These are phyloP conservation scores for Discostella stelligera DNA, from an alignment of 352 stramenopile species.

Conservation along the genomic window DNA sequence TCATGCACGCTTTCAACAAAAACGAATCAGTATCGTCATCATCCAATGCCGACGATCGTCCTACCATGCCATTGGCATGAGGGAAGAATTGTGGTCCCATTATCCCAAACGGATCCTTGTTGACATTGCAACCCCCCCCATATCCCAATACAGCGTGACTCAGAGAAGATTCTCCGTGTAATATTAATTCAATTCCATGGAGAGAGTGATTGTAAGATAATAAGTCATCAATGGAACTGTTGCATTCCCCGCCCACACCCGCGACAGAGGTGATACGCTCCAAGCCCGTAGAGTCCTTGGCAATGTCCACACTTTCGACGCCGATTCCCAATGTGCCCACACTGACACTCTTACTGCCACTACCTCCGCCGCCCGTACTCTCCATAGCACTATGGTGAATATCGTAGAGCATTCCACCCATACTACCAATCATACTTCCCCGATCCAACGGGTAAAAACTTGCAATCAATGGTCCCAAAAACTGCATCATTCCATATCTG, in stretches of 20 bases:
- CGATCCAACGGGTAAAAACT: constrained; percentile 85
- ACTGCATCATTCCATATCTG: constrained; percentile 92
- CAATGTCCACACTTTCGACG: constrained; percentile 32
- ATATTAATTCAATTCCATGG: constrained; percentile 38
- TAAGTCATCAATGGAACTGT: constrained; percentile 30
- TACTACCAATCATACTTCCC: constrained; percentile 43
- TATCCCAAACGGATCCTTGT: constrained; percentile 44
- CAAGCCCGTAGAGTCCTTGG: constrained; percentile 39
- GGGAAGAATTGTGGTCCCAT: constrained; percentile 81
- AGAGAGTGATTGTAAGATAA: constrained; percentile 49
- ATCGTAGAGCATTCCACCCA: constrained; percentile 40
- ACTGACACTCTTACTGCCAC: not conserved
- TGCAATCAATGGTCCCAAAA: constrained; percentile 84
- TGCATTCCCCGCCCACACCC: not conserved
- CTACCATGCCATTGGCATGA: constrained; percentile 79
- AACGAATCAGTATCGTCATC: constrained; percentile 50
- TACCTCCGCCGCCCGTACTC: not conserved
- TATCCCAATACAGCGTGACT: constrained; percentile 11
- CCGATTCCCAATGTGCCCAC: constrained; percentile 33
- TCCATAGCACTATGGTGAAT: not conserved
- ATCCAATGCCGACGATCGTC: constrained; percentile 47
- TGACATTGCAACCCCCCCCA: constrained; percentile 25
- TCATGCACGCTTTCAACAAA: constrained; percentile 14
- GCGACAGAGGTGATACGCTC: constrained; percentile 9
- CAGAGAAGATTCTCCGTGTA: constrained; percentile 41